These are phyloP conservation scores for Sequoia sempervirens DNA, from an alignment of 75 land plant genomes.

Conservation along the genomic window DNA sequence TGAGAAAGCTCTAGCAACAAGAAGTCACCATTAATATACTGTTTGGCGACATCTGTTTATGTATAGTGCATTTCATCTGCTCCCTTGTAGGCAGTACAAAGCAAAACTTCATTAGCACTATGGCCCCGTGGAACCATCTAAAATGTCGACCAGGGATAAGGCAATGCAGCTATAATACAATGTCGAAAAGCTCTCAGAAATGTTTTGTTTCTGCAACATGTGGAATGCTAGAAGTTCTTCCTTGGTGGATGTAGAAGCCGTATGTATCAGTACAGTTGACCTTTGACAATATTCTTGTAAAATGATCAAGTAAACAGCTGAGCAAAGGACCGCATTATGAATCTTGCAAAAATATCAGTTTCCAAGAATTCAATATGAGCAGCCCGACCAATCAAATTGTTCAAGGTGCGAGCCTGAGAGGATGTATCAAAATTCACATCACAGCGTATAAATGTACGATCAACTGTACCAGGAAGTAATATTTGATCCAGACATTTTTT, in stretches of 20 bases:
- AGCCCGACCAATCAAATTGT: slow-evolving; percentile 79
- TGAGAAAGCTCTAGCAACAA: not conserved
- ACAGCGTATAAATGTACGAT: slow-evolving; percentile 66
- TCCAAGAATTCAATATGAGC: slow-evolving; percentile 91
- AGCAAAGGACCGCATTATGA: slow-evolving; percentile 80
- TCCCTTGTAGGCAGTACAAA: not conserved
- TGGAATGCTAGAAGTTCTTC: not conserved
- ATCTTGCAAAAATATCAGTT: slow-evolving; percentile 63
- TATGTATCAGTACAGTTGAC: not conserved
- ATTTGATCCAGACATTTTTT: slow-evolving; percentile 76
- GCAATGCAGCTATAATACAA: not conserved
- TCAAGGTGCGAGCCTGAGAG: slow-evolving; percentile 56
- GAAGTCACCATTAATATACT: not conserved
- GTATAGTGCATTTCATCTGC: not conserved
- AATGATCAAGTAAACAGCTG: slow-evolving; percentile 38
- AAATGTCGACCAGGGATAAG: not conserved
- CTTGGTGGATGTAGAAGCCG: not conserved
- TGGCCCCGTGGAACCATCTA: not conserved
- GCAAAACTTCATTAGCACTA: not conserved
- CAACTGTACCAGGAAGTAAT: slow-evolving; percentile 30
- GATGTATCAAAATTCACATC: slow-evolving; percentile 78
- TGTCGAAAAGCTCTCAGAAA: not conserved
- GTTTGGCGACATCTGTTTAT: not conserved
- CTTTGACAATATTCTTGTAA: not conserved
- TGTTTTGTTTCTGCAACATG: not conserved